phyloP scores from a whole-genome alignment of 2,329 filamentous ascomycete genomes.

The Diaporthe ilicicola region DNA sequence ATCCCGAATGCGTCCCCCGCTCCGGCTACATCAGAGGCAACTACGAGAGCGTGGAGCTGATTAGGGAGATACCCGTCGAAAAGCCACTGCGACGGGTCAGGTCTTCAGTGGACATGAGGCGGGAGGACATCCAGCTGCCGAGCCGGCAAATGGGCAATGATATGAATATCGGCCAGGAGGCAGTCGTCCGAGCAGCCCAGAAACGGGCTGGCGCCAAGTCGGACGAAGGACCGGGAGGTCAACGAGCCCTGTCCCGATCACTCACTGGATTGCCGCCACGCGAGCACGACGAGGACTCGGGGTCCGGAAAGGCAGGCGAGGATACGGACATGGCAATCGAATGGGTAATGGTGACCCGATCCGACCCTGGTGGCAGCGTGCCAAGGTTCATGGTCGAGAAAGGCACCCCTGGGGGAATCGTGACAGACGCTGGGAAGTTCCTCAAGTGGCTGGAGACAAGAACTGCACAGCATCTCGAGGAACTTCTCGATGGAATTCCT shows the following conservation, averaged over 20 bases:
- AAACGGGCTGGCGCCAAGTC: conserved; percentile 37
- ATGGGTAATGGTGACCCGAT: conserved; percentile 93
- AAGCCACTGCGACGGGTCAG: conserved; percentile 51
- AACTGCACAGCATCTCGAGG: conserved; percentile 45
- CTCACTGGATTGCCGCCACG: conserved; percentile 23
- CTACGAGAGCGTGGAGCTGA: conserved; percentile 92
- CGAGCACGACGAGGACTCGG: conserved; percentile 20
- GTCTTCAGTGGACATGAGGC: conserved; percentile 54
- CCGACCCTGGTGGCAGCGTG: conserved; percentile 87
- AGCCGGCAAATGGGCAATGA: conserved; percentile 16
- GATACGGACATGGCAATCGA: conserved; percentile 65
- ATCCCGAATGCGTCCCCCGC: conserved; percentile 75
- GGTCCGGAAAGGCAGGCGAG: conserved; percentile 32
- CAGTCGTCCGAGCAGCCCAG: conserved; percentile 51
- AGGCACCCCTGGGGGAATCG: conserved; percentile 83
- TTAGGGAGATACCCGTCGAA: conserved; percentile 78
- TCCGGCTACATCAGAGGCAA: conserved; percentile 81
- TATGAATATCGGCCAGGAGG: conserved; percentile 49
- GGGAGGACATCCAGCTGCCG: conserved; percentile 43
- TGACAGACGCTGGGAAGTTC: conserved; percentile 82
- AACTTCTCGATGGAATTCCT: conserved; percentile 36
- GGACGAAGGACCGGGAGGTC: background rate
- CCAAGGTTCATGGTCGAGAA: conserved; percentile 92
- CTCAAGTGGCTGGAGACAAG: conserved; percentile 72
- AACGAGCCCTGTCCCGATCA: conserved; percentile 2